These are phyloP conservation scores for Penicillium mononematosum DNA, from an alignment of 495 filamentous ascomycete genomes.

Conservation along the genomic window DNA sequence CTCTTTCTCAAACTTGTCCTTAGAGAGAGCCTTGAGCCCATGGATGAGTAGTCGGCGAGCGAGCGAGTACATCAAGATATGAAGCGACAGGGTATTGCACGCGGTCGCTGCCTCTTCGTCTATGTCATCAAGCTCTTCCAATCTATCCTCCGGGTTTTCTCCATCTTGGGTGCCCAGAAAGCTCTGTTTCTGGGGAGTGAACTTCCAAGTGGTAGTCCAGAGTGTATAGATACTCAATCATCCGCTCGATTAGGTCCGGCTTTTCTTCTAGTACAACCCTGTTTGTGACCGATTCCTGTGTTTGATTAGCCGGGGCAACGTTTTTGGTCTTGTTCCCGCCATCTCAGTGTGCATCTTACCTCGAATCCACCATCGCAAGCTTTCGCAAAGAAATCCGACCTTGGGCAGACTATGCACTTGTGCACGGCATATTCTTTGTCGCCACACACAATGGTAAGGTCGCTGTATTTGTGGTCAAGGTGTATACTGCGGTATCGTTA, in stretches of 20 bases:
- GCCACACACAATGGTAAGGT: slow-evolving; percentile 20
- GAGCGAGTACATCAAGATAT: slow-evolving; percentile 25
- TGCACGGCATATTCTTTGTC: slow-evolving; percentile 17
- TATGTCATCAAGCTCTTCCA: background rate
- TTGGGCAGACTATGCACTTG: slow-evolving; percentile 19
- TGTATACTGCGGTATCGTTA: slow-evolving; percentile 4
- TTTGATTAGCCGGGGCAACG: background rate
- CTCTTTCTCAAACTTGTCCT: slow-evolving; percentile 13
- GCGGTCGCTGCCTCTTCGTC: background rate
- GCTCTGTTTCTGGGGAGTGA: background rate
- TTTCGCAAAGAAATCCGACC: slow-evolving; percentile 21
- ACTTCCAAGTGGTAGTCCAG: slow-evolving; percentile 14
- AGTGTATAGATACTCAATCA: slow-evolving; percentile 24
- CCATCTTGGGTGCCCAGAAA: background rate
- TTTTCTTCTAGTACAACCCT: slow-evolving; percentile 16
- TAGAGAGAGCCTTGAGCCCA: slow-evolving; percentile 17
- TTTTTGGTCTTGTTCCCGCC: background rate
- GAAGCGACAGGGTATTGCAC: slow-evolving; percentile 2
- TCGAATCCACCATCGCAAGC: slow-evolving; percentile 10
- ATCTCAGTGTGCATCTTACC: background rate
- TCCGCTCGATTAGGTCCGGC: slow-evolving; percentile 14
- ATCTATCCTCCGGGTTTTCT: too few species aligned
- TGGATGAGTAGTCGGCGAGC: slow-evolving; percentile 20
- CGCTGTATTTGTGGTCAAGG: slow-evolving; percentile 16
- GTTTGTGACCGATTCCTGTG: slow-evolving; percentile 16